Base-by-base conservation (phyloP, 257 asterid genomes). In the Lycium ferocissimum region DNA sequence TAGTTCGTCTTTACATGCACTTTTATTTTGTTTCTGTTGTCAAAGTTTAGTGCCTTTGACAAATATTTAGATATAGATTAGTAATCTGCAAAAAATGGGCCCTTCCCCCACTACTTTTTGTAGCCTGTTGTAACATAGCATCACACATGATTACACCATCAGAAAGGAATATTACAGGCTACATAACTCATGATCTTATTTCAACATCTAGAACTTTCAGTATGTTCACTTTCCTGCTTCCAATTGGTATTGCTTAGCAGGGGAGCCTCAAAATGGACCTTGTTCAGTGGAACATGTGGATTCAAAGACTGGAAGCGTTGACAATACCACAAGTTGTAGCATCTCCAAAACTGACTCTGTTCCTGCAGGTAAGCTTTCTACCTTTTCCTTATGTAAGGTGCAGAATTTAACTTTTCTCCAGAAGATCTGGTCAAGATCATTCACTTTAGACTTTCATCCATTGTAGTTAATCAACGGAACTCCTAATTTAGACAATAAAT, bases 281-380 rank as follows among this genome's bases (percentile, higher is more conserved):
- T 85, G 88, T 84, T 86, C 89, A 51, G 63, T 69, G 83, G 83
- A 85, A 83, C 84, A 85, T 76, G 81, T 87, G 65, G 85, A 88
- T 80, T 80, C 85, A 69, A 81, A 85, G 45, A 85, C 84, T 57
- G 80, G 89, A 84, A 87, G 87, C 89, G 57, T 63, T 33, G 84
- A 87, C 75, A 83, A 85, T 75, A 83, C 81, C 62, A 85, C 82
- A 79, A 83, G 85, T 82, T 87, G 87, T 75, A 57, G 69, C 79
- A 86, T 83, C 59, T 71, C 83, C 61, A 82, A 87, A 84, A 78
- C 73, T 81, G 91, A 86, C 86, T 94, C 97, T 54, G 79, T 87
- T 85, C 95, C 97, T 81, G 92, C 97, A 88, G 97, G 98, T 94
- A 92, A 90, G 91, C 79, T 85, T 86, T 86, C n/a, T n/a, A n/a